Evolutionary conservation across 2,329 filamentous ascomycete genomes (phyloP).

Genomic region (Trichoderma koningii): DNA sequence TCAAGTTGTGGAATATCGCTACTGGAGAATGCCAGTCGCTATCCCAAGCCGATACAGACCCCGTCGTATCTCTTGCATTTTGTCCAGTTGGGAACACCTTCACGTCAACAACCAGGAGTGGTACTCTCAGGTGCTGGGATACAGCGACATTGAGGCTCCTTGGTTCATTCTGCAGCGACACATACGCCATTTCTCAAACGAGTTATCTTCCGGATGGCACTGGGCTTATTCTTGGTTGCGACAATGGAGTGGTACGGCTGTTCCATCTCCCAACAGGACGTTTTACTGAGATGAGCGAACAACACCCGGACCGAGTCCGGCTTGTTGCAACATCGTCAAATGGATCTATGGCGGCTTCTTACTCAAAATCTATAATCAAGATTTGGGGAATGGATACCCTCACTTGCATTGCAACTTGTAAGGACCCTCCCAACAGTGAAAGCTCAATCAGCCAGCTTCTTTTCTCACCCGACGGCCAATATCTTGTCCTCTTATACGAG

Average conservation of each 20-base stretch:
- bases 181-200: background rate
- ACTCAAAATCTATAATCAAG: background rate
- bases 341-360: background rate
- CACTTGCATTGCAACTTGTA: background rate
- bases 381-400: background rate
- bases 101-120: background rate
- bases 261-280: background rate
- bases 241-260: background rate
- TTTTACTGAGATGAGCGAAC: background rate
- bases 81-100: background rate
- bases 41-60: accelerated
- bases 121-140: background rate
- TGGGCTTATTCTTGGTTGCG: background rate
- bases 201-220: background rate
- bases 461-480: background rate
- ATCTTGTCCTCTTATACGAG: background rate
- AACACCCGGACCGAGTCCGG: too few species aligned
- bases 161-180: background rate
- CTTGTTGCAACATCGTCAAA: background rate
- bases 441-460: background rate
- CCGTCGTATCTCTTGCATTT: background rate
- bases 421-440: too few species aligned
- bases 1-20: background rate
- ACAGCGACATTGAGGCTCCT: background rate
- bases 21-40: background rate